Base-by-base conservation (phyloP, 192 early-diverging fungal species). In the Rhizophagus sp. region DNA sequence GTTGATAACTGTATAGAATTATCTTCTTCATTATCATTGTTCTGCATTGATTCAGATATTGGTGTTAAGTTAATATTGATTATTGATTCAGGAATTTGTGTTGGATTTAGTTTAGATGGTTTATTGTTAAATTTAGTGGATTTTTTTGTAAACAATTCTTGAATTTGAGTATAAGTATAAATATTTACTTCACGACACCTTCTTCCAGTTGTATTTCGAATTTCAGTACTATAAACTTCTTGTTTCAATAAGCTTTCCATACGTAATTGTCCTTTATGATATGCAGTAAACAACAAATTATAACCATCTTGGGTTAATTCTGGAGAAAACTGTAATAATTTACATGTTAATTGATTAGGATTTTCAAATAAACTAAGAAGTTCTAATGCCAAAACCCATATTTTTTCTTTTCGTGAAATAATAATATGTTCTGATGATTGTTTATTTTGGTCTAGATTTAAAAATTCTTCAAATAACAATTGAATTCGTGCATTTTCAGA, bases 151-250 rank as follows among this genome's bases (percentile, higher is more conserved):
- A n/a, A n/a, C n/a, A n/a, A n/a, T n/a, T n/a, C 8, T 19, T 74
- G 2, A 57, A 74, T 19, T 25, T 71, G 4, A 47, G 44, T 22
- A 61, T 27, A 74, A 61, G 1, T 52, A 74, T 74, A 74, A 74
- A 12, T 12, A 74, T 10, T 74, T 61, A 74, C 15, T 2, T 57
- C 27, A 57, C 7, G 10, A 57, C 0, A 7, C 52, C 11, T 0
- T 13, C 11, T 24, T 61, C 11, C 49, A 74, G 27, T 3, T 33
- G 73, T 61, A 36, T 36, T 22, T 50, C 52, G 24, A 11, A n/a
- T 1, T 33, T 74, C 49, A 74, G 73, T 74, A 24, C 57, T 74
- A 33, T 74, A 61, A 57, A 74, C 27, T 1, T 52, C 52, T 24
- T 74, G 24, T 34, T 1, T 15, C 24, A 74, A 49, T 3, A 74